These are phyloP conservation scores for Phytophthora hibernalis DNA, from an alignment of 352 stramenopile species.

Conservation along the genomic window DNA sequence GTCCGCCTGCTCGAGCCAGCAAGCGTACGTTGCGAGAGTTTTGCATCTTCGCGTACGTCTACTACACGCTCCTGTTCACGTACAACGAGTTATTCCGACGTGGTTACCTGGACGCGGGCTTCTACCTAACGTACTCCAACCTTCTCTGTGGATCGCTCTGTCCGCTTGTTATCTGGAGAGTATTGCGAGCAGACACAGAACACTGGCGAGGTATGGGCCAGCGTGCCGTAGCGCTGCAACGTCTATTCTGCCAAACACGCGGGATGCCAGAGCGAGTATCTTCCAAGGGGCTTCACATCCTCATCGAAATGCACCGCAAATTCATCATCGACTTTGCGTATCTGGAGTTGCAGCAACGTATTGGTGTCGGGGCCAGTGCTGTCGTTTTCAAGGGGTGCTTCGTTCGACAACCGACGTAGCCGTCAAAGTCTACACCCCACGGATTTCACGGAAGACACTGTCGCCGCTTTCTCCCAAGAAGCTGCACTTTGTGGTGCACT, in stretches of 20 bases:
- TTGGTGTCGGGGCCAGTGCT: constrained; percentile 57
- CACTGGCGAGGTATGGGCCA: constrained; percentile 67
- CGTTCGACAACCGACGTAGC: constrained; percentile 59
- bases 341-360: constrained; percentile 56
- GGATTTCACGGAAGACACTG: constrained; percentile 65
- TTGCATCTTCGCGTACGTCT: constrained; percentile 60
- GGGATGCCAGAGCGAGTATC: constrained; percentile 58
- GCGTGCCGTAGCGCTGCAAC: constrained; percentile 50
- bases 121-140: constrained; percentile 71
- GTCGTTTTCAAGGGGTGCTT: constrained; percentile 62
- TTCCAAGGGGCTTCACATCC: constrained; percentile 63
- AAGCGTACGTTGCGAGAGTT: constrained; percentile 61
- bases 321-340: constrained; percentile 80
- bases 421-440: constrained; percentile 74
- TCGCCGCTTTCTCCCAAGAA: constrained; percentile 68
- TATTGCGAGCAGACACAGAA: constrained; percentile 63
- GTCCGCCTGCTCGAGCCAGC: constrained; percentile 51
- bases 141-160: constrained; percentile 58
- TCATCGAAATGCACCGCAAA: constrained; percentile 80
- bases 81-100: constrained; percentile 65
- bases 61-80: constrained; percentile 56
- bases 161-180: constrained; percentile 69
- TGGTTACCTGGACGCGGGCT: constrained; percentile 56
- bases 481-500: constrained; percentile 62
- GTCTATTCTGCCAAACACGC: constrained; percentile 54